Percentiles rank a stretch among this genome's conserved stretches.
phyloP scores from a whole-genome alignment of 306 rosid species.

The Cucumis hystrix region DNA sequence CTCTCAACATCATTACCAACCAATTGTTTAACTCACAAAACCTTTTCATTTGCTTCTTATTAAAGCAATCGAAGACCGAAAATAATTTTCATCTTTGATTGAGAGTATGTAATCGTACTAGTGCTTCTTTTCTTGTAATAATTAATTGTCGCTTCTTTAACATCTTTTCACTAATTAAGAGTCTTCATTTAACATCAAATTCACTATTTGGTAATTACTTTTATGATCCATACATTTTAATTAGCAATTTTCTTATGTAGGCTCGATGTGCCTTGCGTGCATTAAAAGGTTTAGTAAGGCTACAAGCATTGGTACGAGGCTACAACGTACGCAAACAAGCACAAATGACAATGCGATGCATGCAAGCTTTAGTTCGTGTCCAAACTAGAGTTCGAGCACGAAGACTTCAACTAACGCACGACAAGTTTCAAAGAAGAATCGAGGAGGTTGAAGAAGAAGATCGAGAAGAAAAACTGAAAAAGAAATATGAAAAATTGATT shows the following conservation, averaged over 20 bases:
- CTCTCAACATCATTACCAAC: background rate
- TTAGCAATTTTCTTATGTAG: constrained; percentile 15
- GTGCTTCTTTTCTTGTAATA: too few relatives aligned
- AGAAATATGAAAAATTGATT: constrained; percentile 14
- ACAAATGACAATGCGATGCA: constrained; percentile 89
- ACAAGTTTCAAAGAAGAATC: constrained; percentile 30
- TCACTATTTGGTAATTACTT: too few relatives aligned
- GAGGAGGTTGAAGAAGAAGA: background rate
- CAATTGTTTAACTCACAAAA: background rate
- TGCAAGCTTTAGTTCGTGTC: constrained; percentile 87
- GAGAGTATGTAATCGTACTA: too few relatives aligned
- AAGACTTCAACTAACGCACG: constrained; percentile 41
- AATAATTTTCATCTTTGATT: too few relatives aligned
- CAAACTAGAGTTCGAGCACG: constrained; percentile 74
- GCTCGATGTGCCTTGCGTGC: constrained; percentile 89
- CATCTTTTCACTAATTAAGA: too few relatives aligned
- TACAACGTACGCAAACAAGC: constrained; percentile 92
- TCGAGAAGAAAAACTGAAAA: background rate
- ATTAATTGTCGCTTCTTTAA: too few relatives aligned
- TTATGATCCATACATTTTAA: background rate
- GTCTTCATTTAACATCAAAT: too few relatives aligned
- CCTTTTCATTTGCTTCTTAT: background rate
- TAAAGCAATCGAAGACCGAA: background rate
- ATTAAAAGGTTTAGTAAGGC: constrained; percentile 78
- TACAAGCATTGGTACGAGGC: constrained; percentile 90